phyloP scores from a whole-genome alignment of 2,329 filamentous ascomycete species.

The Diatrype stigma region DNA sequence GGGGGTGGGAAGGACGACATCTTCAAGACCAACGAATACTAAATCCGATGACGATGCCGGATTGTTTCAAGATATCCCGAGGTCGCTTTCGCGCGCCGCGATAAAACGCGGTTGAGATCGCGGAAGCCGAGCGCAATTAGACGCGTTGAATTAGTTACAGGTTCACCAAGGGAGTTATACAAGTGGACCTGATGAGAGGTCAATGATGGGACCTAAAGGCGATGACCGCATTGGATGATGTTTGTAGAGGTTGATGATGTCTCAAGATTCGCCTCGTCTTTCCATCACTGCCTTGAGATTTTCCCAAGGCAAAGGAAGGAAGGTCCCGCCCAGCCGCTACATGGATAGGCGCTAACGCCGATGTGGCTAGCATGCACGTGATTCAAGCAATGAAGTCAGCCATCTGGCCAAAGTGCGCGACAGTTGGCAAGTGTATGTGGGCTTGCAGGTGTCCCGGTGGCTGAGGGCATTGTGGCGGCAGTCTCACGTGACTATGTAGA shows the following conservation, averaged over 20 bases:
- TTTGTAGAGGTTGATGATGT: constrained; percentile 2
- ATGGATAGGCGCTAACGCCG: background rate
- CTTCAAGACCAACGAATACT: constrained; percentile 13
- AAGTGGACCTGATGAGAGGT: constrained; percentile 7
- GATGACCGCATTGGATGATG: constrained; percentile 4
- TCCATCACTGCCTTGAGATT: background rate
- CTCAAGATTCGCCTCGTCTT: background rate
- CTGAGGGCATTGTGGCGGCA: no score
- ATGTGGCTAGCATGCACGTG: background rate
- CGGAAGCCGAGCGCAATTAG: constrained; percentile 16
- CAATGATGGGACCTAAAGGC: constrained; percentile 2
- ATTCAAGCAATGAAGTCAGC: background rate
- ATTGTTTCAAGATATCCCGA: constrained; percentile 16
- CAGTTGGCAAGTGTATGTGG: no score
- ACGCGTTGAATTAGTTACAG: constrained; percentile 2
- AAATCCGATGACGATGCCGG: constrained; percentile 19
- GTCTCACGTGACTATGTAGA: background rate
- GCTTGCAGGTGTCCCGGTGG: no score
- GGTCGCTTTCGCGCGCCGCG: constrained; percentile 30
- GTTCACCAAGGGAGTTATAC: constrained; percentile 2
- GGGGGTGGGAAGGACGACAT: constrained; percentile 53
- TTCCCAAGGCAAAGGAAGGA: background rate
- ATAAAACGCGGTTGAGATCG: constrained; percentile 24
- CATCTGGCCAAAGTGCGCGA: background rate
- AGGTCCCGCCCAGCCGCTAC: background rate